Percentiles rank a stretch among this genome's conserved stretches.
These are phyloP conservation scores for Epichloe brachyelytri DNA, from an alignment of 2,329 filamentous ascomycete genomes.

Conservation along the genomic window DNA sequence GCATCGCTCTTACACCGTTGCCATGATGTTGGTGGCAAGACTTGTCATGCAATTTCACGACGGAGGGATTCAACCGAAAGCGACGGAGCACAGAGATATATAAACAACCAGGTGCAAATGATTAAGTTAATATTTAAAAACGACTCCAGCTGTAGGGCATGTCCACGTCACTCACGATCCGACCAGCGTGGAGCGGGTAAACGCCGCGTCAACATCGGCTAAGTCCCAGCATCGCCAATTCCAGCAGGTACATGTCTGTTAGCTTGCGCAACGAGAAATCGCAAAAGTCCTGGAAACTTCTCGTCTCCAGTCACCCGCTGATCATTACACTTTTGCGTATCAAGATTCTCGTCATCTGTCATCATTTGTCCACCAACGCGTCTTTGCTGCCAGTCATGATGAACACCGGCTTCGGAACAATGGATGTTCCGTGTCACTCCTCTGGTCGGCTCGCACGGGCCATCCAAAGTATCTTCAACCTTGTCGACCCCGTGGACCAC, in stretches of 20 bases:
- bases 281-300: neutral
- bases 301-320: neutral
- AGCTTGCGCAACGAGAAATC: neutral
- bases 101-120: too few species aligned
- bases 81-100: too few species aligned
- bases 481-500: slow-evolving; percentile 14
- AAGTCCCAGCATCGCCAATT: slow-evolving; percentile 12
- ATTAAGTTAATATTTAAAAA: too few species aligned
- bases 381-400: neutral
- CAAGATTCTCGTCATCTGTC: neutral
- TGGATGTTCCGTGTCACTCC: slow-evolving; percentile 4
- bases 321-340: neutral
- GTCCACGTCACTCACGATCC: too few species aligned
- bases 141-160: too few species aligned
- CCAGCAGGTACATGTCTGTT: neutral
- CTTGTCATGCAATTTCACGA: too few species aligned
- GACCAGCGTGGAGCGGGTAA: slow-evolving; percentile 12
- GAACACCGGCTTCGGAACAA: slow-evolving; percentile 4
- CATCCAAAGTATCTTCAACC: slow-evolving; percentile 10
- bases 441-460: slow-evolving; percentile 14
- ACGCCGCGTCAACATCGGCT: slow-evolving; percentile 17
- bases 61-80: too few species aligned
- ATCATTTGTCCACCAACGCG: neutral
- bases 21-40: too few species aligned
- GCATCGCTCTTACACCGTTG: too few species aligned